Percentiles rank a stretch among this genome's conserved stretches.
Conservation (phyloP, 2,329 filamentous ascomycete genomes). For the Kalaharituber pfeilii region DNA sequence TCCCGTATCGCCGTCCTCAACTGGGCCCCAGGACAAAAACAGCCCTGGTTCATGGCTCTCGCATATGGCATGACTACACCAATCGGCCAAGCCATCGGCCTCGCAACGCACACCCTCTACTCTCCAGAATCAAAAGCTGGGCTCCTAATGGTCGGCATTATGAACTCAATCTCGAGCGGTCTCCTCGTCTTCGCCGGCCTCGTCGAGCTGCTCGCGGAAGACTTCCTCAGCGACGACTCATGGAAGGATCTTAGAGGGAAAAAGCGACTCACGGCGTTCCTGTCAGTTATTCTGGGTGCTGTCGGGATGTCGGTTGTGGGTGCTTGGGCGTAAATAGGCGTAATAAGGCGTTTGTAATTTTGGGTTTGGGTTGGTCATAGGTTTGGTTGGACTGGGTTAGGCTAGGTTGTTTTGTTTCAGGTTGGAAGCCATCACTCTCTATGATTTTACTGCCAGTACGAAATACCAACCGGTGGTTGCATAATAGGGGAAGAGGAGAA, state of each 20-base stretch:
- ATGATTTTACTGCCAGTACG: too few relatives aligned
- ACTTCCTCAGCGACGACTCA: conserved; percentile 62
- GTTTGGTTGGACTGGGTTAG: too few relatives aligned
- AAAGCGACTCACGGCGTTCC: conserved; percentile 42
- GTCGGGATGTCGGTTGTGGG: conserved; percentile 52
- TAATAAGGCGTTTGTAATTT: neutral
- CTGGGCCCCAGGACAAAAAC: conserved; percentile 38
- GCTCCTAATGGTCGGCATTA: conserved; percentile 65
- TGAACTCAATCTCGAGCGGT: conserved; percentile 71
- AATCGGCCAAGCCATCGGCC: conserved; percentile 64
- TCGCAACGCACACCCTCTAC: conserved; percentile 61
- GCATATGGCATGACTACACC: conserved; percentile 48
- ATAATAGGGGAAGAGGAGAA: too few relatives aligned
- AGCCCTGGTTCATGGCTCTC: conserved; percentile 44
- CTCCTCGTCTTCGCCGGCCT: conserved; percentile 66
- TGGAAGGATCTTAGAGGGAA: conserved; percentile 47
- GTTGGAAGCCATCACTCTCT: too few relatives aligned
- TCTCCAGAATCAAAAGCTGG: conserved; percentile 61
- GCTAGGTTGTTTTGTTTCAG: too few relatives aligned
- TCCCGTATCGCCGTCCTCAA: conserved; percentile 52
- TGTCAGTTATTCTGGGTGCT: conserved; percentile 45
- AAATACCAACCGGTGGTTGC: too few relatives aligned
- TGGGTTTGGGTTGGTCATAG: neutral
- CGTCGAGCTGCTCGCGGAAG: conserved; percentile 69
- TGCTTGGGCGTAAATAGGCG: conserved; percentile 43